These are phyloP conservation scores for Macadamia integrifolia DNA, from an alignment of 164 flowering plant genomes.

Conservation along the genomic window DNA sequence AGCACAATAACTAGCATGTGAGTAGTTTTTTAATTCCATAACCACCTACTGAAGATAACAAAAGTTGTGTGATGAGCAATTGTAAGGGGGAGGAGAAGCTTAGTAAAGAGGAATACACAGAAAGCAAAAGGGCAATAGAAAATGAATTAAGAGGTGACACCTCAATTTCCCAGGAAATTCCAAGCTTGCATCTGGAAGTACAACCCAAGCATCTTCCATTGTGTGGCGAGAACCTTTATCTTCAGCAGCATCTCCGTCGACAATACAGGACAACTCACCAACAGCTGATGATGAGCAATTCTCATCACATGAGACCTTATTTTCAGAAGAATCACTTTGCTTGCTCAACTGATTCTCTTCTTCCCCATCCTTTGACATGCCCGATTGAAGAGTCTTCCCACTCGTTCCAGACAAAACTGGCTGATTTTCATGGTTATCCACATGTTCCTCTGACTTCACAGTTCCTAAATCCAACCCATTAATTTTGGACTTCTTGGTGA, in stretches of 20 bases:
- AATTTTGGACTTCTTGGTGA: conserved; percentile 19
- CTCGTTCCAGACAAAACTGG: not conserved
- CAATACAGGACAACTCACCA: conserved; percentile 7
- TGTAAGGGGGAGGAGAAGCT: too few species aligned
- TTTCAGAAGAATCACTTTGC: conserved; percentile 3
- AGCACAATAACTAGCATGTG: not conserved
- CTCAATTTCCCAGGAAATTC: conserved; percentile 55
- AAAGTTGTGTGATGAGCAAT: not conserved
- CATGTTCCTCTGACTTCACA: conserved; percentile 10
- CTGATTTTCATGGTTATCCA: not conserved
- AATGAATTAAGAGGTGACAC: conserved; percentile 19
- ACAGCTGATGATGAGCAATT: not conserved
- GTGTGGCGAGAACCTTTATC: conserved; percentile 83
- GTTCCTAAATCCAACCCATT: conserved; percentile 3
- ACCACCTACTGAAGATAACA: not conserved
- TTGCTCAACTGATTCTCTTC: conserved; percentile 6
- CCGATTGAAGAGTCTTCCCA: not conserved
- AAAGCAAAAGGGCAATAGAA: not conserved
- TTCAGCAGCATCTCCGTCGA: conserved; percentile 80
- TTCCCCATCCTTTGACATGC: not conserved
- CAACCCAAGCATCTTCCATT: conserved; percentile 90
- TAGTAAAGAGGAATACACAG: not conserved
- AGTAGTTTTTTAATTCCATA: not conserved
- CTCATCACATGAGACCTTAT: not conserved
- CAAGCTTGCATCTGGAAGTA: conserved; percentile 51